Evolutionary conservation across 2,329 filamentous ascomycete species (phyloP).

Genomic region (Ophiosphaerella herpotricha): DNA sequence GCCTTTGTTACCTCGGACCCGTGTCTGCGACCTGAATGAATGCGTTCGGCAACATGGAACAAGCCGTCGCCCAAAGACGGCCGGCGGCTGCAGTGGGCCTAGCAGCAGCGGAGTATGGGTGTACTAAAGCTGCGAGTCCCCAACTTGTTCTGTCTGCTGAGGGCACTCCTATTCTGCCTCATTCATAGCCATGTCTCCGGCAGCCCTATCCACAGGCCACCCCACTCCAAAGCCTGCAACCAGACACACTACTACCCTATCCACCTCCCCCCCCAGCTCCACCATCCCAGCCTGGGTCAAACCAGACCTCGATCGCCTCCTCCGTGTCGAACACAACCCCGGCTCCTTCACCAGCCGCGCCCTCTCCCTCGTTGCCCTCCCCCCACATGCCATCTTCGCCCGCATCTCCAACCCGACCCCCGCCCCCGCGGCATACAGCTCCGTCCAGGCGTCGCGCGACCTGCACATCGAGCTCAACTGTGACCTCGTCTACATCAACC

Average conservation of each 20-base stretch:
- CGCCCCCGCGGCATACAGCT: conserved; percentile 54
- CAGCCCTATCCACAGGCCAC: conserved; percentile 30
- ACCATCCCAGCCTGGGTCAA: conserved; percentile 42
- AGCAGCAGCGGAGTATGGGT: conserved; percentile 1
- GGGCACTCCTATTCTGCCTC: too few species aligned
- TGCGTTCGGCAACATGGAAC: conserved; percentile 19
- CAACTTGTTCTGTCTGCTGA: too few species aligned
- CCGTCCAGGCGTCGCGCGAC: conserved; percentile 56
- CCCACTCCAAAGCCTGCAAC: conserved; percentile 19
- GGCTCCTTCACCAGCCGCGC: conserved; percentile 51
- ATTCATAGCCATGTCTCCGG: conserved; percentile 30
- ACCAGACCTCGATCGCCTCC: conserved; percentile 46
- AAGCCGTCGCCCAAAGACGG: conserved; percentile 7
- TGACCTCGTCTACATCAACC: conserved; percentile 63
- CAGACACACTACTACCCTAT: conserved; percentile 24
- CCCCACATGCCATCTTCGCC: conserved; percentile 56
- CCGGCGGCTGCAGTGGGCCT: conserved; percentile 11
- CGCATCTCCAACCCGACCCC: conserved; percentile 55
- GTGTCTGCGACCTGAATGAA: conserved; percentile 5
- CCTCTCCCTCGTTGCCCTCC: conserved; percentile 55
- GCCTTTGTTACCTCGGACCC: background rate
- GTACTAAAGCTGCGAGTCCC: too few species aligned
- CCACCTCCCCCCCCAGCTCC: conserved; percentile 13
- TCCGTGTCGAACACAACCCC: conserved; percentile 45
- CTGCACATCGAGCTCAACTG: conserved; percentile 62